Percentiles rank a stretch among this genome's conserved stretches.
These are phyloP conservation scores for Tulasnella sp. DNA, from an alignment of 768 basidiomycete species.

Conservation along the genomic window DNA sequence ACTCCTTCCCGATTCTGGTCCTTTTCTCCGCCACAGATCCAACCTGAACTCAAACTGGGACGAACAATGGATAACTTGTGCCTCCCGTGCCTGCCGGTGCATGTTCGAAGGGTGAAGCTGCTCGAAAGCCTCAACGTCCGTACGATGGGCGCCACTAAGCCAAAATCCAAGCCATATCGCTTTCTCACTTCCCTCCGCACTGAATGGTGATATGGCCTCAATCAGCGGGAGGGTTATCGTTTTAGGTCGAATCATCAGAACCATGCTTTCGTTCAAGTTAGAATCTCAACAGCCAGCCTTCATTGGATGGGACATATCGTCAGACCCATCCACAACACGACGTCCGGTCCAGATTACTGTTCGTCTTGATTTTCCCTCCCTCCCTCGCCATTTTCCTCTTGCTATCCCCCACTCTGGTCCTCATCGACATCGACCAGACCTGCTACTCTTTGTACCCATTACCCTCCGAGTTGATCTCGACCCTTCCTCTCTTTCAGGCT, in stretches of 20 bases:
- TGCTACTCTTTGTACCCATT: neutral
- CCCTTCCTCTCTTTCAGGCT: neutral
- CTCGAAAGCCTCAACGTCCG: too few species aligned
- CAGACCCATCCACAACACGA: neutral
- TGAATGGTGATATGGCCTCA: neutral
- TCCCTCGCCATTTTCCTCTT: neutral
- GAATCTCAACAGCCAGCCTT: neutral
- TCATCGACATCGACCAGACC: neutral
- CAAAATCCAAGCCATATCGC: neutral
- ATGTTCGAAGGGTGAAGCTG: neutral
- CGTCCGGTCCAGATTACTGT: neutral
- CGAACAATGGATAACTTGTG: neutral
- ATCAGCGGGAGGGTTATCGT: neutral
- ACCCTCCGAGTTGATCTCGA: neutral
- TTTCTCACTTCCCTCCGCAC: neutral
- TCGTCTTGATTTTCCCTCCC: neutral
- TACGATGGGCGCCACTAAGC: neutral
- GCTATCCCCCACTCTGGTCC: neutral
- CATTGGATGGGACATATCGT: neutral
- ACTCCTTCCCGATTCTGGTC: neutral
- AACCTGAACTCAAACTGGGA: neutral
- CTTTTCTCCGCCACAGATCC: neutral
- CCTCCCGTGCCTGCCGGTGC: too few species aligned
- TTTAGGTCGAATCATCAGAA: neutral
- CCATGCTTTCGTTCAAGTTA: neutral